Percentiles rank a stretch among this genome's conserved stretches.
Conservation (phyloP, 306 rosid genomes). For the Ceratonia siliqua region DNA sequence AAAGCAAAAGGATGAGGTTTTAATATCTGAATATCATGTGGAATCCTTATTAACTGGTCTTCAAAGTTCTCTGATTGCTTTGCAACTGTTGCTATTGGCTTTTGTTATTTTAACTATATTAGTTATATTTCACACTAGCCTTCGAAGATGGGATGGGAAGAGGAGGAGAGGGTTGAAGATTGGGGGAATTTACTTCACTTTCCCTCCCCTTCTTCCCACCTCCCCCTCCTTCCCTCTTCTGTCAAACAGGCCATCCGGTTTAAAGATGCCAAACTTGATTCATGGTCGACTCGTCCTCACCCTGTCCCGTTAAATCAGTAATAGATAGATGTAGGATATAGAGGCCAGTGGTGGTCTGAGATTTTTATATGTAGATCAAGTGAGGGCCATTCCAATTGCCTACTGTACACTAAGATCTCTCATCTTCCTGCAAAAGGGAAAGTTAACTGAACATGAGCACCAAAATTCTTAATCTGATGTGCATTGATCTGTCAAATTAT, state of each 20-base stretch:
- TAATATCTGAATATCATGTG: constrained; percentile 36
- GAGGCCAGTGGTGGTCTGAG: background rate
- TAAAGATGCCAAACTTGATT: too few relatives aligned
- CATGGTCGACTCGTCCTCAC: too few relatives aligned
- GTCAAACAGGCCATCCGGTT: too few relatives aligned
- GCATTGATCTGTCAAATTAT: constrained; percentile 38
- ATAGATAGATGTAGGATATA: too few relatives aligned
- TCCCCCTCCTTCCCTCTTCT: too few relatives aligned
- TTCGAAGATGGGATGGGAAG: background rate
- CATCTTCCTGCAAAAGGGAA: background rate
- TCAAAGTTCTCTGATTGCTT: constrained; percentile 48
- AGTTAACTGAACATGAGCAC: constrained; percentile 28
- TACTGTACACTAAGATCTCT: background rate
- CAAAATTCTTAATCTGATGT: constrained; percentile 43
- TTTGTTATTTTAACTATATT: background rate
- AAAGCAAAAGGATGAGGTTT: constrained; percentile 40
- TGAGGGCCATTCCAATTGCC: background rate
- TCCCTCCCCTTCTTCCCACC: too few relatives aligned
- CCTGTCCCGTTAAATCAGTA: background rate
- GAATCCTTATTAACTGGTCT: constrained; percentile 28
- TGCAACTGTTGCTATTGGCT: background rate
- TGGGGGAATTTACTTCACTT: background rate
- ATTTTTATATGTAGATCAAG: background rate
- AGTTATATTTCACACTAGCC: background rate
- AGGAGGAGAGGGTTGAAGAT: background rate